A percentile compares a stretch with the other conserved stretches of the same genome.
phyloP scores from a whole-genome alignment of 495 filamentous ascomycete species.

The Lepraria neglecta region DNA sequence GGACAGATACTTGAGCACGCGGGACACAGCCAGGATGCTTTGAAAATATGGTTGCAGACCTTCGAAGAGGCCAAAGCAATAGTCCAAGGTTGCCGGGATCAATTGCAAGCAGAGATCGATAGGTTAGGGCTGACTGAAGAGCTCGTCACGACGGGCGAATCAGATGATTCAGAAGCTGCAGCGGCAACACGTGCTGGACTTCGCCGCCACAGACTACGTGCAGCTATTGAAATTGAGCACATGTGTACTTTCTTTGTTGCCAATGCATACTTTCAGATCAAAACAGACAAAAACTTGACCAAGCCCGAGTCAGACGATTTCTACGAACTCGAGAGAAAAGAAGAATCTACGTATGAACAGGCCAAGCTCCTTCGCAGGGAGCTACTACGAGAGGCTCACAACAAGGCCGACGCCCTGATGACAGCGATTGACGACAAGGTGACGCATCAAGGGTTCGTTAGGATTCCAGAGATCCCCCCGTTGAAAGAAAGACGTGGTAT shows the following conservation, averaged over 20 bases:
- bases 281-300: constrained; percentile 56
- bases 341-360: constrained; percentile 64
- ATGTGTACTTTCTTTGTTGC: constrained; percentile 76
- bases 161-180: constrained; percentile 34
- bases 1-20: constrained; percentile 73
- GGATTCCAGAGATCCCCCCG: constrained; percentile 55
- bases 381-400: constrained; percentile 53
- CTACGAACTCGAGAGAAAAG: constrained; percentile 56
- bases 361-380: constrained; percentile 74
- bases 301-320: constrained; percentile 60
- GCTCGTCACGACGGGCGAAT: constrained; percentile 34
- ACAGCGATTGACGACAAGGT: constrained; percentile 40
- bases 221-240: constrained; percentile 73
- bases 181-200: constrained; percentile 47
- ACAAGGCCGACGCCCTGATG: constrained; percentile 43
- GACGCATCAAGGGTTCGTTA: constrained; percentile 48
- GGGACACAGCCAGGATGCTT: constrained; percentile 49
- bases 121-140: constrained; percentile 28
- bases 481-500: constrained; percentile 52
- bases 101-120: constrained; percentile 48
- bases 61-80: constrained; percentile 47
- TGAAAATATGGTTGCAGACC: constrained; percentile 59
- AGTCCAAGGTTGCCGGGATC: constrained; percentile 58
- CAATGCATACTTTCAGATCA: constrained; percentile 78
- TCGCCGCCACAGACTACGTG: constrained; percentile 60